Base-by-base conservation (phyloP, 2,329 filamentous ascomycete species). In the Tolypocladium paradoxum region DNA sequence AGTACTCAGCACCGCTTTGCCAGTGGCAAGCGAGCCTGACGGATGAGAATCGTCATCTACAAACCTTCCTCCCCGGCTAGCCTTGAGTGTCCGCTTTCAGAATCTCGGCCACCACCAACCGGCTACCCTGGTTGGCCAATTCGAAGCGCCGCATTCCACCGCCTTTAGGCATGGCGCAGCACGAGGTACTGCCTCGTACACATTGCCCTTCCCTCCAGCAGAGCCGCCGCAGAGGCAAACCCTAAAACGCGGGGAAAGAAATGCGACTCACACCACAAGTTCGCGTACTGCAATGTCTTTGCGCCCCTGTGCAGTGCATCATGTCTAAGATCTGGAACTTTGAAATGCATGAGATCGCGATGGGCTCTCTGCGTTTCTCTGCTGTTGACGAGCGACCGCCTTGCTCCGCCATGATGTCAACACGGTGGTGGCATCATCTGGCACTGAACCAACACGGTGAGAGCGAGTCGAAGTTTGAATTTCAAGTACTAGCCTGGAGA, bases 21-120 rank as follows among this genome's bases (percentile, higher is more conserved):
- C 43, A 46, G 43, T 29, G 27, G 24, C 43, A 18, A 31, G 16
- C 27, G 12, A 8, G 49, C 53, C 51, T 55, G 56, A 60, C 56
- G 54, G 57, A 56, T 54, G 51, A 45, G 43, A 57, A 33, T 50
- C 60, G 60, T 61, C 62, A 64, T 63, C 38, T 47, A 49, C 45
- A 54, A 56, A 57, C 51, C 38, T 57, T 58, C 52, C 50, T 56
- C 37, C 31, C 48, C 55, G 11, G 11, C 31, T 20, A 16, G 37
- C 7, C 14, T 20, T 18, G 20, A 12, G 48, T 34, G 22, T 20
- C 48, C 1, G 43, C 43, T 20, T 27, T 20, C 18, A 12, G 18
- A 29, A 31, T 9, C 1, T 6, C 40, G 24, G 31, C 14, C 8
- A n/a, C 18, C 40, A 16, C 27, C 27, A 5, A 31, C 29, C 16